Evolutionary conservation across 1,284 basidiomycete species (phyloP).

Genomic region (Tilletia walkeri): DNA sequence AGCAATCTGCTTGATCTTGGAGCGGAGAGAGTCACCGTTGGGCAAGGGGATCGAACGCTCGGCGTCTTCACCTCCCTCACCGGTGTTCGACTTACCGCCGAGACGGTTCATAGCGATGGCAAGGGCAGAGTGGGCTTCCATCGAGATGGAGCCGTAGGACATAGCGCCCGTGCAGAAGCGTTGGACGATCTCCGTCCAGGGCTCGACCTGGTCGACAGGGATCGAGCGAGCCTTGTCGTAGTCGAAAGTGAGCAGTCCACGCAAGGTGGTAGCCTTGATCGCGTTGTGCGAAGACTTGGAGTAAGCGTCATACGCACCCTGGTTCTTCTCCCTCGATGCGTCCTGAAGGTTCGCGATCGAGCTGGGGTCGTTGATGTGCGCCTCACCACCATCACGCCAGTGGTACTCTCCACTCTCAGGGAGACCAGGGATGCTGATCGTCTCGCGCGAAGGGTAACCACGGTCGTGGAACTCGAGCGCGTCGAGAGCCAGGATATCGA

Average conservation of each 20-base stretch:
- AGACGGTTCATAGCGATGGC: slow-evolving; percentile 53
- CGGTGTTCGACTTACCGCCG: slow-evolving; percentile 53
- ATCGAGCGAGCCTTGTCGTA: slow-evolving; percentile 45
- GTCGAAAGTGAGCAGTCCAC: slow-evolving; percentile 51
- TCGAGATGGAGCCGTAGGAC: slow-evolving; percentile 54
- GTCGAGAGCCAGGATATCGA: slow-evolving; percentile 48
- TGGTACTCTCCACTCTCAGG: slow-evolving; percentile 53
- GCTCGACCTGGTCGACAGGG: slow-evolving; percentile 54
- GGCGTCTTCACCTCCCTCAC: slow-evolving; percentile 53
- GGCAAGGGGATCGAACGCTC: slow-evolving; percentile 53
- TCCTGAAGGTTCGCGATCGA: slow-evolving; percentile 52
- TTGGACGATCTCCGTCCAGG: slow-evolving; percentile 54
- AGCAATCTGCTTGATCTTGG: slow-evolving; percentile 55
- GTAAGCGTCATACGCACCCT: slow-evolving; percentile 49
- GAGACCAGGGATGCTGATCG: slow-evolving; percentile 41
- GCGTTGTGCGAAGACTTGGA: slow-evolving; percentile 48
- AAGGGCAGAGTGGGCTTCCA: slow-evolving; percentile 40
- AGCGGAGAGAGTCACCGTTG: slow-evolving; percentile 52
- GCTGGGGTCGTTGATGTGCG: slow-evolving; percentile 51
- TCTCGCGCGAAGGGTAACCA: slow-evolving; percentile 47
- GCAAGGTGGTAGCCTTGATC: slow-evolving; percentile 46
- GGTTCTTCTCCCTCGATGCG: slow-evolving; percentile 49
- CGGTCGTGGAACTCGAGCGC: slow-evolving; percentile 53
- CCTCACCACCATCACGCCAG: slow-evolving; percentile 52
- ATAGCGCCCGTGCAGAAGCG: slow-evolving; percentile 54